Base-by-base conservation (phyloP, 2,329 filamentous ascomycete genomes). In the Fusarium sp. region DNA sequence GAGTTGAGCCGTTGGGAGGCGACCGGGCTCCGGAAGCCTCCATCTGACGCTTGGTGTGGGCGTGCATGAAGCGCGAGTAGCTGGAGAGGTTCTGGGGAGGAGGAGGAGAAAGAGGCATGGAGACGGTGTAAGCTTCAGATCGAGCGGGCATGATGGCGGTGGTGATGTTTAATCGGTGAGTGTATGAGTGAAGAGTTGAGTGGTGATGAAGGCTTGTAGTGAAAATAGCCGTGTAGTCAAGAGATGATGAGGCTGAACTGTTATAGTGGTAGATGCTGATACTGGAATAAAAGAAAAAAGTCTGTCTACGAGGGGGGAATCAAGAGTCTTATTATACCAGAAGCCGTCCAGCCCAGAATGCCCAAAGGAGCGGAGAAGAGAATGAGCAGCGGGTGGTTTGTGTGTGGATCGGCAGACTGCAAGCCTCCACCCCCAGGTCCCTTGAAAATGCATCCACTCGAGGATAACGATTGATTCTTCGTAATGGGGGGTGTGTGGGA, bases 41-140 rank as follows among this genome's bases (percentile, higher is more conserved):
- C 88, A 92, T 91, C 79, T 91, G 90, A 64, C 86, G 84, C 84
- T 90, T 91, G 70, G 90, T 92, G 82, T 92, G 89, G 63, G 88
- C 85, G 78, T 90, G 89, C 88, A 92, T 92, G 65, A 85, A 88
- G 68, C 86, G 86, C 16, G 90, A 83, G 75, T 92, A 92, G 59
- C 80, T 88, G 7, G 86, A 87, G 72, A 88, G 85, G 72, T 86
- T 87, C 53, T 85, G 84, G 12, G 82, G 83, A 60, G 83, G 82
- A 75, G 82, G 79, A 27, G 81, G 80, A 62, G 82, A 84, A 67
- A 76, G 70, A 66, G 83, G 81, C 59, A 84, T 80, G 71, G 78
- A 77, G 44, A 81, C 76, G 63, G 81, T 77, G 65, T 80, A 83
- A n/a, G 70, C 69, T 84, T 79, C 86, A 84, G 83, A 80, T 49